Evolutionary conservation across 164 flowering plant genomes (phyloP), one percentile per base, ranked within the genome.

Genomic region (Euptelea pleiosperma): DNA sequence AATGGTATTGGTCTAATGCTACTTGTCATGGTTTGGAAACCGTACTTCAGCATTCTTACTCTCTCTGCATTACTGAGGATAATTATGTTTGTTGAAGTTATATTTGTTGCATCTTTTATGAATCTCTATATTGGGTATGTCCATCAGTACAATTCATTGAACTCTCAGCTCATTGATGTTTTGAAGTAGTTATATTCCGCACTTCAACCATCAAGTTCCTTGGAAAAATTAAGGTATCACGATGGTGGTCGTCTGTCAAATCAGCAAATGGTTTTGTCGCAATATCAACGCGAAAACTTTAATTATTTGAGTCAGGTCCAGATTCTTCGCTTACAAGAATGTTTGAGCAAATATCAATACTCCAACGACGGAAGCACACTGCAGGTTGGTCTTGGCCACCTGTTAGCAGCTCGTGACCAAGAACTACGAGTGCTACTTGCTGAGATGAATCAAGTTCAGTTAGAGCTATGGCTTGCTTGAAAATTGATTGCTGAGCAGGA

Each of bases 231-330:
- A 60, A 91, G 99, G 79, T 91, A 94, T 73, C 79, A 88, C 72
- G 97, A 94, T 67, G 87, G 88, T 60, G 85, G 96, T 28, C 87
- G 97, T 18, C 95, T 94, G 45, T 89, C 96, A 68, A 97, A 91
- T 79, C 96, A 94, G 78, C 99, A 91, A 67, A 91, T 86, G 96
- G 99, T 97, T 44, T 66, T 94, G 79, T 70, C 91, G 76, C 99
- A 94, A 67, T 94, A 94, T 69, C 99, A 94, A 68, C 81, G 96
- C 52, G 97, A 91, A 72, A 94, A 94, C 69, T 81, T 94, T 61
- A 96, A 91, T 74, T 90, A 82, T 71, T 62, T 94, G 59, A 87
- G 95, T 67, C 97, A 93, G 74, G 44, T 73, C 66, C 76, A 94
- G 97, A 78, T 94, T 77, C 90, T 94, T 39, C 87, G 97, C 11